Evolutionary conservation across 345 rosid genomes (phyloP).

Genomic region (Arabidopsis arenosa): DNA sequence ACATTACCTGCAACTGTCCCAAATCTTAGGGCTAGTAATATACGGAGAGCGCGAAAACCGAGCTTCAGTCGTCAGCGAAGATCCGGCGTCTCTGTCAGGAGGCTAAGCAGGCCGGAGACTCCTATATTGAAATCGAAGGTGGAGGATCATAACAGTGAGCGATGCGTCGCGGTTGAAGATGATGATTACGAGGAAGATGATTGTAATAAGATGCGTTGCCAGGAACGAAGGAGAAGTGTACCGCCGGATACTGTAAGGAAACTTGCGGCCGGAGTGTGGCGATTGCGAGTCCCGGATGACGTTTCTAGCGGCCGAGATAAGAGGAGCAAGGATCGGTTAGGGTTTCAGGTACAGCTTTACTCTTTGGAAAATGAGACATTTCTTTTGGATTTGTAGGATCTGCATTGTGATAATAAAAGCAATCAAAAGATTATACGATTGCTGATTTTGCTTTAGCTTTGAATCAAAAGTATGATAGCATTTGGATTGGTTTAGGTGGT

Average conservation of each 20-base stretch:
- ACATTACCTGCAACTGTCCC: constrained; percentile 43
- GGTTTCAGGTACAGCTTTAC: constrained; percentile 57
- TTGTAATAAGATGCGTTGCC: constrained; percentile 19
- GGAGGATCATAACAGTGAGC: constrained; percentile 50
- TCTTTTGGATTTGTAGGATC: not conserved
- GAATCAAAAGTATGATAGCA: not conserved
- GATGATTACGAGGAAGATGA: constrained; percentile 16
- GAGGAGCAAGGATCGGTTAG: constrained; percentile 47
- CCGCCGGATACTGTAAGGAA: constrained; percentile 68
- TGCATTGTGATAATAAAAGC: constrained; percentile 14
- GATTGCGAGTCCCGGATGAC: constrained; percentile 66
- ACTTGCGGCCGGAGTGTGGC: constrained; percentile 88
- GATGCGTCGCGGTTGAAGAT: constrained; percentile 39
- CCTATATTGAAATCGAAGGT: constrained; percentile 65
- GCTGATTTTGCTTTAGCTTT: not conserved
- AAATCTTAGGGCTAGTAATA: constrained; percentile 51
- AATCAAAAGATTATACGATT: not conserved
- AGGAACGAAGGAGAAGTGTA: constrained; percentile 42
- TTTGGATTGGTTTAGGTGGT: not conserved
- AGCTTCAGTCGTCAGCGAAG: constrained; percentile 52
- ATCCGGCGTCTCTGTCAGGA: constrained; percentile 49
- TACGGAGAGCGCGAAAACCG: constrained; percentile 47
- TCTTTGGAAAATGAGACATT: not conserved
- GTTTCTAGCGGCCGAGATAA: constrained; percentile 35
- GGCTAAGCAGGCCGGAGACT: constrained; percentile 67